Base-by-base conservation (phyloP, 2,329 filamentous ascomycete genomes). In the Stagonosporopsis rhizophila region DNA sequence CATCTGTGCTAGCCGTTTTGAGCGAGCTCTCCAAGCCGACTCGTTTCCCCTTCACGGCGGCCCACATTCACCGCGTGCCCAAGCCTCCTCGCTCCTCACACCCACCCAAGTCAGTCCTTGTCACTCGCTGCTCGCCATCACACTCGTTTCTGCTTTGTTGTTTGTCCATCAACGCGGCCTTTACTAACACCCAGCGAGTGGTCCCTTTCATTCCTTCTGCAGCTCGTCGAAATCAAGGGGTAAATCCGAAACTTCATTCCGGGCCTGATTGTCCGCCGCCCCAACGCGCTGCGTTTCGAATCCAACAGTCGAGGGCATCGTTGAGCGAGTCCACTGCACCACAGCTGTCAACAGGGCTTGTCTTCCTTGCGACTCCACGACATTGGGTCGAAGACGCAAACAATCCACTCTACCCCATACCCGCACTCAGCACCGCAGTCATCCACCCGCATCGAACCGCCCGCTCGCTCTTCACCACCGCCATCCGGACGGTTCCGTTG, bases 261-360 rank as follows among this genome's bases (percentile, higher is more conserved):
- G 69, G 66, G 64, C 62, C 65, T 60, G 52, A 42, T 45, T 62
- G 54, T 56, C 55, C 65, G 48, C 62, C 53, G 64, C 58, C 70
- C 71, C 70, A 69, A 73, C 73, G 61, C 72, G 61, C 65, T 64
- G 70, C 63, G 73, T 76, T 76, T 75, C 73, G 69, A 68, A 66
- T 56, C 61, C 27, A 44, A 55, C 66, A 64, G 56, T 64, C 56
- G 60, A 67, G 62, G 68, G 58, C 68, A 64, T 74, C 71, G 71
- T 59, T 71, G 69, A 72, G 60, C 71, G 71, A 74, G 68, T 68
- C 67, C 64, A 68, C 65, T 56, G 56, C 64, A 46, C 65, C 61
- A 53, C 50, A 50, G 45, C 58, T 58, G 60, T 56, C 62, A 56
- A 44, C 56, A 25, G 50, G 44, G 52, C 46, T 61, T 56, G 42